Evolutionary conservation across 345 rosid genomes (phyloP), one percentile per base, ranked within the genome.

Genomic region (Aegle marmelos): DNA sequence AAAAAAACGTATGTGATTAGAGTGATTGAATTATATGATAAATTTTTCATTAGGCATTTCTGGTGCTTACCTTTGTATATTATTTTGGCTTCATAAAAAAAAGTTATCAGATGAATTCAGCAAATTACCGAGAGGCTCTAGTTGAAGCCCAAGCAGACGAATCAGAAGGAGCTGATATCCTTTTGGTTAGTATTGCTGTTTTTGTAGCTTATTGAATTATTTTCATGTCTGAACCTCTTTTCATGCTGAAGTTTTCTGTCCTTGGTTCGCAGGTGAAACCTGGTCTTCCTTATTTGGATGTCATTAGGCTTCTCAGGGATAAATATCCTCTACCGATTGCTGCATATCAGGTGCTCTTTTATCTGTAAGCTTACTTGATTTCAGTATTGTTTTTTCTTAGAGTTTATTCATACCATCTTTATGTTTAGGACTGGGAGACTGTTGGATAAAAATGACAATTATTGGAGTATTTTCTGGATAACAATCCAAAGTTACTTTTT

Each of bases 81-180:
- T 78, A 37, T 61, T 59, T 64, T 87, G 67, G 69, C 75, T 82
- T 88, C 17, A 75, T 73, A 65, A 78, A 85, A 82, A 79, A 88
- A 78, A 95, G 99, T 64, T 95, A 95, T 84, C 99, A 95, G 90
- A 95, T 95, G 98, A 95, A 94, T 76, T 98, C 97, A 60, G 95
- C 99, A 11, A 95, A 95, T 65, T 92, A 93, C 60, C 86, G 97
- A 87, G 99, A 95, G 80, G 97, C 99, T 48, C 83, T 95, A 80
- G 83, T 94, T 22, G 99, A 95, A 86, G 91, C 90, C 17, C 87
- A 70, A 8, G 99, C 82, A 85, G 99, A 95, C 68, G 99, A 93
- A 74, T 83, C 94, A 78, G 99, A 95, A 88, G 99, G 99, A 84
- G 99, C 99, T 50, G 99, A 94, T 79, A 94, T 95, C 78, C 98